Base-by-base conservation (phyloP, 2,329 filamentous ascomycete species). In the Colletotrichum musae region DNA sequence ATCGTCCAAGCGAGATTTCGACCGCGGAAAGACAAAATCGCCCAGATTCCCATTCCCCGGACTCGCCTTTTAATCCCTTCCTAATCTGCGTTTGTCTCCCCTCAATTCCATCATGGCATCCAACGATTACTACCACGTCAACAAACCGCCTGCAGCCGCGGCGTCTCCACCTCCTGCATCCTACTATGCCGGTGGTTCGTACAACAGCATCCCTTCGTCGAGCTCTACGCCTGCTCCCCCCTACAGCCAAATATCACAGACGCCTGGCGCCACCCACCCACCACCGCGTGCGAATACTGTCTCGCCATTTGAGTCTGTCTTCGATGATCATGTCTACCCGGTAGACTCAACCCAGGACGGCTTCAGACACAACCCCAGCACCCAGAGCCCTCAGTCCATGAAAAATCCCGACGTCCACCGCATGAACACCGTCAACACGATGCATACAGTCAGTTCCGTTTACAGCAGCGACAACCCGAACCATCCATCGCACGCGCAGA, bases 251-350 rank as follows among this genome's bases (percentile, higher is more conserved):
- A 64, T 68, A 68, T 45, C 68, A 28, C 58, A 58, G 45, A 60
- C 70, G 15, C 59, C 56, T 43, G 62, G 64, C 43, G 64, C 65
- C 64, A 63, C 39, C 10, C 61, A 75, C 54, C 78, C 77, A 32
- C 80, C 79, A 58, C 77, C 77, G 41, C 76, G 79, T 66, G 78
- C 78, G 28, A 78, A 77, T 54, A 73, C 81, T 74, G 74, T 86
- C 18, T 87, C 89, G 21, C 90, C 91, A 10, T 92, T 92, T 76
- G 88, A 89, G 63, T 88, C 87, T 56, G 88, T 90, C 64, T 92
- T 92, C 77, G 90, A 92, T 79, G 91, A 93, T 77, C 84, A 90
- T 80, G 85, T 86, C 66, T 92, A 93, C 76, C 88, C 89, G 64
- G 82, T 86, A 58, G 85, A 84, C 74, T 80, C 84, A n/a, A 74